A percentile compares a stretch with the other conserved stretches of the same genome.
These are phyloP conservation scores for Teunomyces tritomae DNA, from an alignment of 805 yeast species.

Conservation along the genomic window DNA sequence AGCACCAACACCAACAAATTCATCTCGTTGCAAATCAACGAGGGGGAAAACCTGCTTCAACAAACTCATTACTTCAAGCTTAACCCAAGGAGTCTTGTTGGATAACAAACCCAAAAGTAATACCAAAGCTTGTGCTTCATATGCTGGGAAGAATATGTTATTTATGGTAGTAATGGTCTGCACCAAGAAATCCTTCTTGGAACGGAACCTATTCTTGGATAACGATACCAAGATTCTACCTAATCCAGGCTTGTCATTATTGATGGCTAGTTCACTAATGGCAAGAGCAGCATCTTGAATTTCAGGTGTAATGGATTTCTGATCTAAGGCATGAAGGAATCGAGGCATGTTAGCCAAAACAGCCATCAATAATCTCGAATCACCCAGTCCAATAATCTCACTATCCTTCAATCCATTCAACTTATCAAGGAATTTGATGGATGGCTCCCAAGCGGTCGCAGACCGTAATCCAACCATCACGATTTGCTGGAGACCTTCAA, in stretches of 20 bases:
- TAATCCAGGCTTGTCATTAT: slow-evolving; percentile 53
- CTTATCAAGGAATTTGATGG: slow-evolving; percentile 70
- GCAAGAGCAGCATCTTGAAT: slow-evolving; percentile 39
- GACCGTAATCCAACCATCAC: slow-evolving; percentile 84
- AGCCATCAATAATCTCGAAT: slow-evolving; percentile 66
- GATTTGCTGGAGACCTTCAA: slow-evolving; percentile 80
- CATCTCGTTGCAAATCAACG: slow-evolving; percentile 73
- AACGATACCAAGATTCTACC: slow-evolving; percentile 74
- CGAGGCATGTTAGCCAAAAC: slow-evolving; percentile 80
- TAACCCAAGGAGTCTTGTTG: slow-evolving; percentile 77
- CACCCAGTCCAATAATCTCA: slow-evolving; percentile 72
- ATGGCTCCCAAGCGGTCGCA: slow-evolving; percentile 71
- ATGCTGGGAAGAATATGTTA: slow-evolving; percentile 66
- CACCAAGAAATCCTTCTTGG: slow-evolving; percentile 83
- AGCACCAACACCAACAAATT: slow-evolving; percentile 88
- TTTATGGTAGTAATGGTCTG: slow-evolving; percentile 76
- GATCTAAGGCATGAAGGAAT: slow-evolving; percentile 75
- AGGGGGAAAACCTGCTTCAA: slow-evolving; percentile 72
- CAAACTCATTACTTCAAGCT: slow-evolving; percentile 72
- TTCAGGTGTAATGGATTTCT: slow-evolving; percentile 46
- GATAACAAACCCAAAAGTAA: slow-evolving; percentile 75
- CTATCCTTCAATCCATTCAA: slow-evolving; percentile 66
- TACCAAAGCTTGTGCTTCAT: slow-evolving; percentile 70
- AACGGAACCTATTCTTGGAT: slow-evolving; percentile 75
- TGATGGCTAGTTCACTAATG: slow-evolving; percentile 60